These are phyloP conservation scores for Isabelozyma gotoi DNA, from an alignment of 805 yeast genomes.

Conservation along the genomic window DNA sequence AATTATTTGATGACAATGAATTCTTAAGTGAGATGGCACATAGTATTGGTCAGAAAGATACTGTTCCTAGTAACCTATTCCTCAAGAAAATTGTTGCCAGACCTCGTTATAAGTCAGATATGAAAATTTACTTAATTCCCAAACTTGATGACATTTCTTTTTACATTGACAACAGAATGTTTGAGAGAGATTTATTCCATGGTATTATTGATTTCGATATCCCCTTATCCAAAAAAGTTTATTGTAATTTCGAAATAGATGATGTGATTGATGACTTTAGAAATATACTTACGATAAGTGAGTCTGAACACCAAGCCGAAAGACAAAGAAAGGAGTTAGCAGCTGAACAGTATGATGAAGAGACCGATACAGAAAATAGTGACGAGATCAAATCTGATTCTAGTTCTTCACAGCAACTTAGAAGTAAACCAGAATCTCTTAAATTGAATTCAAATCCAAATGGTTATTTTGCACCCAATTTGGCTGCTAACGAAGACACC, in stretches of 20 bases:
- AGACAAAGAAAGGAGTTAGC: not conserved
- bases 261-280: not conserved
- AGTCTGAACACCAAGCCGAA: not conserved
- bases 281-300: not conserved
- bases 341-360: not conserved
- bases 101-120: slow-evolving; percentile 61
- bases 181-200: slow-evolving; percentile 51
- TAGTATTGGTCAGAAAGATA: slow-evolving; percentile 40
- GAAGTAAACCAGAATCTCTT: not conserved
- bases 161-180: slow-evolving; percentile 50
- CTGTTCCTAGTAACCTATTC: slow-evolving; percentile 47
- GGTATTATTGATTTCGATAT: slow-evolving; percentile 43
- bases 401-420: not conserved
- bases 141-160: slow-evolving; percentile 35
- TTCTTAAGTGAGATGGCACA: slow-evolving; percentile 36
- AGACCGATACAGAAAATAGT: not conserved
- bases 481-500: not conserved
- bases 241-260: slow-evolving; percentile 16
- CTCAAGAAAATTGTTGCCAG: slow-evolving; percentile 58
- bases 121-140: slow-evolving; percentile 61
- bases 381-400: not conserved
- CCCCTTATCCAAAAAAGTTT: slow-evolving; percentile 14
- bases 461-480: not conserved
- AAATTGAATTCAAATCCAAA: not conserved
- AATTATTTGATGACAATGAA: slow-evolving; percentile 50